Evolutionary conservation across 2,329 filamentous ascomycete species (phyloP).

Genomic region (Magnaporthales sp.): DNA sequence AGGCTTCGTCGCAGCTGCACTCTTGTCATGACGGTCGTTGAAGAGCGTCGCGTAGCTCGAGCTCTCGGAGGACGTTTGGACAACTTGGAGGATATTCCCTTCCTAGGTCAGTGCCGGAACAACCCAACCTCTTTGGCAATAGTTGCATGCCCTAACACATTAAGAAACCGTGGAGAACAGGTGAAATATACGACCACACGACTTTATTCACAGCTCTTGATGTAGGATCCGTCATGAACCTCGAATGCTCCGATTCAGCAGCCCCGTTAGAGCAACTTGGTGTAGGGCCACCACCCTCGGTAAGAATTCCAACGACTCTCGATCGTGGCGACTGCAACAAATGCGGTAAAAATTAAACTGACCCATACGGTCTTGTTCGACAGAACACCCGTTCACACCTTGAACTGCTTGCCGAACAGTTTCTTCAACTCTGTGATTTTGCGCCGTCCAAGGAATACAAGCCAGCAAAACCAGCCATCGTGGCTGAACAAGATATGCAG

Average conservation of each 20-base stretch:
- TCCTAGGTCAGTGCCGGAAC: constrained; percentile 33
- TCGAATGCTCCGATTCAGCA: constrained; percentile 27
- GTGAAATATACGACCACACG: constrained; percentile 28
- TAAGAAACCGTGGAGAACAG: constrained; percentile 19
- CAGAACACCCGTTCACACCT: constrained; percentile 43
- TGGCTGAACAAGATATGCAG: constrained; percentile 30
- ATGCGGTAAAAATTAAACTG: neutral
- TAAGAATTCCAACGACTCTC: constrained; percentile 16
- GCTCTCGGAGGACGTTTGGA: constrained; percentile 30
- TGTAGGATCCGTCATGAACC: constrained; percentile 41
- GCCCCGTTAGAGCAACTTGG: constrained; percentile 35
- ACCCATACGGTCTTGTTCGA: neutral
- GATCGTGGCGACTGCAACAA: neutral
- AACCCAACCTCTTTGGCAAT: neutral
- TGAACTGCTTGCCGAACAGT: constrained; percentile 38
- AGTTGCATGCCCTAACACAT: constrained; percentile 10
- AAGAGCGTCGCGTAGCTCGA: constrained; percentile 38
- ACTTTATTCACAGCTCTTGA: constrained; percentile 36
- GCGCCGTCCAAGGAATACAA: constrained; percentile 43
- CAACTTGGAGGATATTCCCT: constrained; percentile 31
- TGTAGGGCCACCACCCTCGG: constrained; percentile 43
- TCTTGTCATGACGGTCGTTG: constrained; percentile 40
- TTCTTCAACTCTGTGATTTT: constrained; percentile 39
- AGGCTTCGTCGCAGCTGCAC: constrained; percentile 41
- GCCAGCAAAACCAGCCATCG: constrained; percentile 26